Evolutionary conservation across 257 asterid species (phyloP), one percentile per base, ranked within the genome.

Genomic region (Jaltomata sinuosa): DNA sequence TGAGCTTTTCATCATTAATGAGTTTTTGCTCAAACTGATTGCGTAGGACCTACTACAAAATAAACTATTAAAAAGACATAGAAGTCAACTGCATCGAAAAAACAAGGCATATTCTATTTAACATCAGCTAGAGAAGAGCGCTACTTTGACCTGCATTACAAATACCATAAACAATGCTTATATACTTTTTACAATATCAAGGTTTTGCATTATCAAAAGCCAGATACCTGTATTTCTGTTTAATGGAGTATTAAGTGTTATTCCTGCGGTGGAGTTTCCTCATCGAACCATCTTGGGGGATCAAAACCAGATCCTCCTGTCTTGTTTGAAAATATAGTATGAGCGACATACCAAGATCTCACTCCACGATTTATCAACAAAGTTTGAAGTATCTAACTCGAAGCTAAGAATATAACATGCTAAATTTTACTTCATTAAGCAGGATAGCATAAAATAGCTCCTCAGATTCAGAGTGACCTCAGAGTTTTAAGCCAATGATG

Each of bases 241-340:
- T 16, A 19, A 27, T 25, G 40, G 38, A 62, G 40, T 31, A 45
- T 29, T 11, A 27, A 0, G 62, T 47, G 45, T 89, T 89, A 94
- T 68, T 84, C 64, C 62, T 89, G 87, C 0, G 93, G 89, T 62
- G 94, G 92, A 62, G 84, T 81, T 80, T 89, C 64, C 91, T 94
- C 99, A 27, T 85, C 94, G 87, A 93, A 94, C 99, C 99, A 96
- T 85, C 99, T 87, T 0, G 98, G 98, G 64, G 99, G 99, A 88
- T 96, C 99, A 71, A 93, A 96, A 65, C 99, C 98, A 79, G 97
- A 91, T 25, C 95, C 97, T 84, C 99, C 99, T 95, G 83, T 55
- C 86, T 86, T 42, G 29, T 74, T 59, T 62, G 79, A 31, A 64
- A 31, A 18, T 21, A 32, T 11, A 61, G 29, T 31, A 72, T 11